These are phyloP conservation scores for Aechmea fasciata DNA, from an alignment of 176 grass and related monocot species.

Conservation along the genomic window DNA sequence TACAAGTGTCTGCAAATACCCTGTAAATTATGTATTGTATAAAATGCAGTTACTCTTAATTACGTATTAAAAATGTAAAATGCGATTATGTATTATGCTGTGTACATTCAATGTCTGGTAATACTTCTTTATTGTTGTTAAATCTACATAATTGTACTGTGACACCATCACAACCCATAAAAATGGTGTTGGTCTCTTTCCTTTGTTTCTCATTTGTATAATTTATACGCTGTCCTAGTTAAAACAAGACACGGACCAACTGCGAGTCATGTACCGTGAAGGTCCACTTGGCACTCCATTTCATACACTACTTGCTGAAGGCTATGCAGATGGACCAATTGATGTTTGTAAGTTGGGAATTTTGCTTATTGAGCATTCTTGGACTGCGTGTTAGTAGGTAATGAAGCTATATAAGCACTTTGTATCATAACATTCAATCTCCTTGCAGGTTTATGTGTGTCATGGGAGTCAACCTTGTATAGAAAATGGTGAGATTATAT, in stretches of 20 bases:
- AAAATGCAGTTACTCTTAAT: too few relatives aligned
- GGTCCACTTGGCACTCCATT: constrained; percentile 73
- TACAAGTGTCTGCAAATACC: too few relatives aligned
- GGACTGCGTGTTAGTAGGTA: neutral
- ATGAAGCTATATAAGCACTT: neutral
- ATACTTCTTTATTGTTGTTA: too few relatives aligned
- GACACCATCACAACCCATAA: too few relatives aligned
- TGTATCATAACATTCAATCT: constrained; percentile 2
- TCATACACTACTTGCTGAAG: constrained; percentile 80
- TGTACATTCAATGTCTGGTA: too few relatives aligned
- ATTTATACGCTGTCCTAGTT: constrained; percentile 18
- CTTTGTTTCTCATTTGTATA: neutral
- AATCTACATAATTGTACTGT: too few relatives aligned
- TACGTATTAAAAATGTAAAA: too few relatives aligned
- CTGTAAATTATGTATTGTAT: too few relatives aligned
- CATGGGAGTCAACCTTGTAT: constrained; percentile 77
- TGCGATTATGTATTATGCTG: too few relatives aligned
- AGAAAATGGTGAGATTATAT: constrained; percentile 65
- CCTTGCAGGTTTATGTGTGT: constrained; percentile 78
- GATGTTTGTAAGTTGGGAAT: constrained; percentile 73
- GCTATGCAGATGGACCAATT: constrained; percentile 82
- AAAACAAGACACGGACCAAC: constrained; percentile 84
- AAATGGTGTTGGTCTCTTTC: neutral
- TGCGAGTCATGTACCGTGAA: constrained; percentile 81
- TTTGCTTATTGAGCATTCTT: neutral